A percentile compares a stretch with the other conserved stretches of the same genome.
phyloP scores from a whole-genome alignment of 148 eudicot genomes.

The Chenopodium formosanum region DNA sequence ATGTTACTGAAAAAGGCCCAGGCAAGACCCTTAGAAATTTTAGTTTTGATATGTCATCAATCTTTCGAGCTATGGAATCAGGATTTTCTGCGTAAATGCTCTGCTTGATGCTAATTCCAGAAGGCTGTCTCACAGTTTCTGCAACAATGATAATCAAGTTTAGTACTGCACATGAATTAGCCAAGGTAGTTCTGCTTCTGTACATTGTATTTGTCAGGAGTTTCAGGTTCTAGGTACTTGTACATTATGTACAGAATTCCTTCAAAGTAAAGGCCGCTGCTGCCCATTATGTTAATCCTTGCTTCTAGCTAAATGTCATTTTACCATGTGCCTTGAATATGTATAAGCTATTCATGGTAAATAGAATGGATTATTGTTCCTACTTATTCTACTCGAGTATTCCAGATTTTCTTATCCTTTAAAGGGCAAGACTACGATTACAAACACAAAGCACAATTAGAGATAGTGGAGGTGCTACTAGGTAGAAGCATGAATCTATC shows the following conservation, averaged over 20 bases:
- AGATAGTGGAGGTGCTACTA: too few relatives aligned
- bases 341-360: too few relatives aligned
- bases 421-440: too few relatives aligned
- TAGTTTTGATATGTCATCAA: conserved; percentile 51
- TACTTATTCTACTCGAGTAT: too few relatives aligned
- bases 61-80: conserved; percentile 59
- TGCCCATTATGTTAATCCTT: not conserved
- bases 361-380: too few relatives aligned
- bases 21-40: conserved; percentile 74
- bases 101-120: not conserved
- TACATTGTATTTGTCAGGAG: conserved; percentile 35
- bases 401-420: too few relatives aligned
- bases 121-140: conserved; percentile 8
- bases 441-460: too few relatives aligned
- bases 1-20: conserved; percentile 40
- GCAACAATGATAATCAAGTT: conserved; percentile 10
- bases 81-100: conserved; percentile 38
- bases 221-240: conserved; percentile 24
- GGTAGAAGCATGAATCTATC: too few relatives aligned
- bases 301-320: not conserved
- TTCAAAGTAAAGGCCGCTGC: not conserved
- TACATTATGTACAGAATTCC: conserved; percentile 26
- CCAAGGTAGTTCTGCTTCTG: conserved; percentile 22
- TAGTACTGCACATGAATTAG: conserved; percentile 17
- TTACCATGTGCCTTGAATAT: too few relatives aligned